These are phyloP conservation scores for Coriaria nepalensis DNA, from an alignment of 306 rosid genomes.

Conservation along the genomic window DNA sequence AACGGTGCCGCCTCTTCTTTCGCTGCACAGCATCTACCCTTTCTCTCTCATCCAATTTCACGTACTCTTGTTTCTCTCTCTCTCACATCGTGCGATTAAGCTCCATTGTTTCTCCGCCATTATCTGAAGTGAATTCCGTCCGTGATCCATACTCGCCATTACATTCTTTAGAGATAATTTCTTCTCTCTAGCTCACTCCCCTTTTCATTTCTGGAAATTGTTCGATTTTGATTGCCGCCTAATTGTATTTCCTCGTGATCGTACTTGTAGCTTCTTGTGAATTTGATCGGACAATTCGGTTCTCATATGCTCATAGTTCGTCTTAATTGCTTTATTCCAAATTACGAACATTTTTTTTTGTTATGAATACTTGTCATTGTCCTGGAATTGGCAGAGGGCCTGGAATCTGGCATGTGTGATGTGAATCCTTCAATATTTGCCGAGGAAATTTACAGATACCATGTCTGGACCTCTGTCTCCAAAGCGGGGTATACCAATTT, in stretches of 20 bases:
- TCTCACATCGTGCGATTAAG: background rate
- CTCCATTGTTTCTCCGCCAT: conserved; percentile 11
- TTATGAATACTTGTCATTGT: background rate
- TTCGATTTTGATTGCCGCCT: too few relatives aligned
- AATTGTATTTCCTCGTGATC: too few relatives aligned
- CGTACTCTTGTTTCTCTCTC: too few relatives aligned
- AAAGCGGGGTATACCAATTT: conserved; percentile 11
- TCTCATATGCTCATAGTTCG: too few relatives aligned
- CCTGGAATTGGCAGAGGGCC: conserved; percentile 41
- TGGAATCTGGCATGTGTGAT: conserved; percentile 32
- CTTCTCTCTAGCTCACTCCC: conserved; percentile 12
- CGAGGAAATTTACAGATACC: background rate
- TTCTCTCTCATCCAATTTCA: conserved; percentile 8
- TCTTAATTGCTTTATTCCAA: too few relatives aligned
- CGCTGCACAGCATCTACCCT: background rate
- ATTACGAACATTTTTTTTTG: too few relatives aligned
- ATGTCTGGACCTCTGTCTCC: conserved; percentile 37
- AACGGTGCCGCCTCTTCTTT: too few relatives aligned
- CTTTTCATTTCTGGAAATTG: too few relatives aligned
- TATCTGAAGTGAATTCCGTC: conserved; percentile 10
- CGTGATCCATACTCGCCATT: too few relatives aligned
- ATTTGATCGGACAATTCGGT: too few relatives aligned
- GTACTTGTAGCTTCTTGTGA: too few relatives aligned
- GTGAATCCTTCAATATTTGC: conserved; percentile 48
- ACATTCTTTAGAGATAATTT: background rate